Evolutionary conservation across 2,329 filamentous ascomycete species (phyloP), one percentile per base, ranked within the genome.

Genomic region (Alternaria viburni): DNA sequence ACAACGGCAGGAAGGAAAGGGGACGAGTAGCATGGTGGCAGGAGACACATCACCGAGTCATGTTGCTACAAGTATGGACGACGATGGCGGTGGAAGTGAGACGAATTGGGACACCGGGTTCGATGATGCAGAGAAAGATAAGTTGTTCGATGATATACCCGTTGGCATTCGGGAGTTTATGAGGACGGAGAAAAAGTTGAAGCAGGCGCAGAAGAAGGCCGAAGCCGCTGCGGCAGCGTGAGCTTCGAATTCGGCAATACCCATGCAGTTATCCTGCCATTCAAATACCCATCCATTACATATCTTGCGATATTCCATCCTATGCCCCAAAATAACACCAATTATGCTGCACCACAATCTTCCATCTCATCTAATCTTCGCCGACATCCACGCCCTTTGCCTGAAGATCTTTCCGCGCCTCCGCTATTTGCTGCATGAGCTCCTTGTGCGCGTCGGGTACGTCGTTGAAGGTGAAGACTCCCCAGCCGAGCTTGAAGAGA

Each of bases 81-180:
- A 93, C 67, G 92, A 95, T 75, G 91, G 91, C 25, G 92, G 91
- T 3, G 92, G 91, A 0, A 92, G 89, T 61, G 89, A 91, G 71
- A 83, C 86, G 13, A 90, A 90, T 72, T 93, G 91, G 91, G 62
- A 62, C 57, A 41, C 57, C 54, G 30, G 77, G 68, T 13, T 62
- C 11, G 49, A 44, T 25, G 47, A 62, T 19, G 50, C 56, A 74
- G 73, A 80, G 72, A 84, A 88, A 58, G 89, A 89, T 3, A 89
- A 92, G 54, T 77, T 97, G 36, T 96, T 97, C 74, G 87, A 88
- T 54, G 88, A 88, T 69, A 89, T 99, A 56, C 95, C 96, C 0
- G 92, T 98, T 10, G 96, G 95, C 0, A 97, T 99, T 69, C 86
- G 93, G 65, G 95, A 97, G 79, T 99, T 99, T 75, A 98, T 99